Evolutionary conservation across 495 filamentous ascomycete species (phyloP), one percentile per base, ranked within the genome.

Genomic region (Tuber borchii): DNA sequence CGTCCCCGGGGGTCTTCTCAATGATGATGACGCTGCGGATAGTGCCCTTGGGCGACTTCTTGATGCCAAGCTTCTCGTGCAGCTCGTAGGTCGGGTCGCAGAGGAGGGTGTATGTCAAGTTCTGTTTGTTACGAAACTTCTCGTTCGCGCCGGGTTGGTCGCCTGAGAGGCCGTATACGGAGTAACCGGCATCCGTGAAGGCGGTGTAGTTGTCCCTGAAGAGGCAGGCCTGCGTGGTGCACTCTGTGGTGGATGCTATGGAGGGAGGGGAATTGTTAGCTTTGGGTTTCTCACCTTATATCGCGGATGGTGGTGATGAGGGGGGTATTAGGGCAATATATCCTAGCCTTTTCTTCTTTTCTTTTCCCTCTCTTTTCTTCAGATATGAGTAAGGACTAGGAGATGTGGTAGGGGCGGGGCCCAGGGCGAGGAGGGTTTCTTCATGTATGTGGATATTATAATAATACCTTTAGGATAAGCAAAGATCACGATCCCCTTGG

Each of bases 101-200:
- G 71, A 99, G 89, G 45, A 98, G 90, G 7, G 91, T 85, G 83
- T 95, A 98, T 19, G 92, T 91, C n/a, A 99, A 87, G 68, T 89
- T 91, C 81, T 98, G 92, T 84, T 94, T 97, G 22, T 88, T 89
- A 82, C 92, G 90, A 87, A 99, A 99, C 56, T 90, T 92, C 51
- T 92, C 93, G 85, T 99, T 99, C 75, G 92, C 88, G 84, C 93
- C 94, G 77, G 93, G 90, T 14, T 89, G 90, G 85, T 99, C 95
- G 73, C 89, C 88, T 19, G 92, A 95, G 34, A 99, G 89, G 39
- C 95, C 95, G 83, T 92, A 98, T 83, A 99, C 91, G 76, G 90
- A 86, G 68, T 96, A 88, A 37, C 95, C 95, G 45, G 88, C 90
- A n/a, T 89, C 87, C n/a, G 89, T 93, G 69, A 99, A 87, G 72